These are phyloP conservation scores for Spatholobus suberectus DNA, from an alignment of 306 rosid genomes.

Conservation along the genomic window DNA sequence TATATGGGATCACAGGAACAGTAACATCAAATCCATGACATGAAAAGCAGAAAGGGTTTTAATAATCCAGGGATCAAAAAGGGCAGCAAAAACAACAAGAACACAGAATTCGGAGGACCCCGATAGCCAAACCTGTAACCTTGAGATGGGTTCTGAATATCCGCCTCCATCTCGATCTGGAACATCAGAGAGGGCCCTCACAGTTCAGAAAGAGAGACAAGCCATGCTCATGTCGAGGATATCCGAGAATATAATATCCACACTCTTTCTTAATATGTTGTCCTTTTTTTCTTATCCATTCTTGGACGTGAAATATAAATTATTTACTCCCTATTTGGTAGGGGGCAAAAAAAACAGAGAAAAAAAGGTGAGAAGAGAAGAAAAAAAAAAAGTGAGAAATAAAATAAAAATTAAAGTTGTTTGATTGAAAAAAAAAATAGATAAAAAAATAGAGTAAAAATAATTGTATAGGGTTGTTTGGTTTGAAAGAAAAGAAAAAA, in stretches of 20 bases:
- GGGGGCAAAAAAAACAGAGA: too few relatives aligned
- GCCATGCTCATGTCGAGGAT: background rate
- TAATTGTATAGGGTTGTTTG: too few relatives aligned
- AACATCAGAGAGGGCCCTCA: slow-evolving; percentile 12
- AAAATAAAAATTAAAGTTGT: too few relatives aligned
- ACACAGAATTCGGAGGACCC: background rate
- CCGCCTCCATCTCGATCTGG: slow-evolving; percentile 49
- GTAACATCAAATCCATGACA: slow-evolving; percentile 18
- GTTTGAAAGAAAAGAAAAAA: too few relatives aligned
- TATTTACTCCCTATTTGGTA: too few relatives aligned
- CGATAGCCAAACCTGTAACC: slow-evolving; percentile 51
- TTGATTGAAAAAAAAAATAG: too few relatives aligned
- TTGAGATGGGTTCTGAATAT: slow-evolving; percentile 40
- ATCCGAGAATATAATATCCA: background rate
- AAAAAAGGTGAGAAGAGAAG: too few relatives aligned
- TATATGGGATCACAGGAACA: background rate
- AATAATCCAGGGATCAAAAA: background rate
- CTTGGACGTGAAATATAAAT: background rate
- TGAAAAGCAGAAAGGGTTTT: background rate
- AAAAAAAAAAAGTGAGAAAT: too few relatives aligned
- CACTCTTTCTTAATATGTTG: background rate
- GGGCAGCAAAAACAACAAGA: background rate
- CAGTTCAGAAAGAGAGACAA: slow-evolving; percentile 1
- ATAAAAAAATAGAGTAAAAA: too few relatives aligned
- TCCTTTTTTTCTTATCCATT: background rate